Evolutionary conservation across 2,329 filamentous ascomycete species (phyloP).

Genomic region (Blastomyces gilchristii): DNA sequence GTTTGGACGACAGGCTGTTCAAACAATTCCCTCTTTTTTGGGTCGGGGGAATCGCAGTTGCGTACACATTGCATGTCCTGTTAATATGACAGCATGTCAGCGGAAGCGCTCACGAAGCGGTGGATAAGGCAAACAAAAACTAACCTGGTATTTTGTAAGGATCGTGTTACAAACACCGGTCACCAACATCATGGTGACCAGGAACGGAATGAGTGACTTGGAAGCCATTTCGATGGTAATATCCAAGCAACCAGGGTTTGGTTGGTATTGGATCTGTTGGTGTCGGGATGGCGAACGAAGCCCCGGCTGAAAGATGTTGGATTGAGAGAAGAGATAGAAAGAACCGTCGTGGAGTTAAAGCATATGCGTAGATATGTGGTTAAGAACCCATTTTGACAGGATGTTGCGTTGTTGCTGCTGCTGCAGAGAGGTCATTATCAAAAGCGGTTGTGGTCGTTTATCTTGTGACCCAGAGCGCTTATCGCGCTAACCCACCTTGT

Average conservation of each 20-base stretch:
- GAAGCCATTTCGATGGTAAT: slow-evolving; percentile 50
- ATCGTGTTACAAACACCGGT: slow-evolving; percentile 96
- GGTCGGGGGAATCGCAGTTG: slow-evolving; percentile 65
- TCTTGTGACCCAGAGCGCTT: not conserved
- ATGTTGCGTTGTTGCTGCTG: not conserved
- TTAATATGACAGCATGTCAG: not conserved
- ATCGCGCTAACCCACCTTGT: not conserved
- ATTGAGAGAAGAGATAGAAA: not conserved
- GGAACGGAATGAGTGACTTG: slow-evolving; percentile 63
- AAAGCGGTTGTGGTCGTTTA: not conserved
- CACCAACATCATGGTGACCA: slow-evolving; percentile 92
- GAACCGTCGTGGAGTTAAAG: not conserved
- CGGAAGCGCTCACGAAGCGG: not conserved
- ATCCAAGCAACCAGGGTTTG: not conserved
- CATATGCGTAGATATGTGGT: too few species aligned
- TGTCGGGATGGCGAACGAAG: not conserved
- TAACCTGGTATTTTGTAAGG: slow-evolving; percentile 88
- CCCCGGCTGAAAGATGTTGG: not conserved
- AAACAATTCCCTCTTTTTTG: slow-evolving; percentile 60
- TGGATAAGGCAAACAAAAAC: slow-evolving; percentile 17
- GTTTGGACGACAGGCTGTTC: slow-evolving; percentile 96
- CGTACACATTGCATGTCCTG: slow-evolving; percentile 92
- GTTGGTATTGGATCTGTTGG: not conserved
- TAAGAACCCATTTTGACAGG: not conserved
- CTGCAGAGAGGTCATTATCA: not conserved